phyloP scores from a whole-genome alignment of 2,329 filamentous ascomycete genomes.

The Alternaria panax region DNA sequence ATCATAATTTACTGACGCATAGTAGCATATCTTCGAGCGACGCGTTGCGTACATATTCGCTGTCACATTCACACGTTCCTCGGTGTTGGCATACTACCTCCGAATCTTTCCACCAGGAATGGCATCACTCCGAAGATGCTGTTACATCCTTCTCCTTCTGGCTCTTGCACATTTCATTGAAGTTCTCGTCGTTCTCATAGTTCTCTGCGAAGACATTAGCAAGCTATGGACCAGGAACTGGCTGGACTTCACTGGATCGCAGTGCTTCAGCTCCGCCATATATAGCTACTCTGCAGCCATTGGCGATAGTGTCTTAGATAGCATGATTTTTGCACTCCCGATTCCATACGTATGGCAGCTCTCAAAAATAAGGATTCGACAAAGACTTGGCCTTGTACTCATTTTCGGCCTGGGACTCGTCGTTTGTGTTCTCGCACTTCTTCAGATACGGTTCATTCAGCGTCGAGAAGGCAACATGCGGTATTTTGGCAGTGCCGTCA shows the following conservation, averaged over 20 bases:
- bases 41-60: conserved; percentile 48
- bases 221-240: conserved; percentile 34
- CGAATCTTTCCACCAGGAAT: conserved; percentile 44
- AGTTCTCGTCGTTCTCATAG: conserved; percentile 33
- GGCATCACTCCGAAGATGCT: conserved; percentile 23
- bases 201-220: conserved; percentile 32
- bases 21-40: conserved; percentile 38
- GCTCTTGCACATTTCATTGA: conserved; percentile 27
- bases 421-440: conserved; percentile 36
- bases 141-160: conserved; percentile 28
- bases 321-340: conserved; percentile 37
- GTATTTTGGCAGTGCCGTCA: conserved; percentile 39
- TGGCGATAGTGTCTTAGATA: conserved; percentile 35
- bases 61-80: conserved; percentile 45
- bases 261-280: conserved; percentile 35
- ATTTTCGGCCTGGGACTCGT: conserved; percentile 37
- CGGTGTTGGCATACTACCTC: conserved; percentile 47
- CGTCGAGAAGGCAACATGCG: conserved; percentile 23
- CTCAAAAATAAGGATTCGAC: conserved; percentile 26
- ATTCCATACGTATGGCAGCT: conserved; percentile 37
- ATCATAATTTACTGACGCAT: not conserved
- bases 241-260: conserved; percentile 28
- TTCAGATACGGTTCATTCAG: conserved; percentile 40
- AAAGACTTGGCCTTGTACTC: conserved; percentile 31
- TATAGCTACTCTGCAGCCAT: conserved; percentile 41